Evolutionary conservation across 257 asterid species (phyloP), one percentile per base, ranked within the genome.

Genomic region (Nicotiana sylvestris): DNA sequence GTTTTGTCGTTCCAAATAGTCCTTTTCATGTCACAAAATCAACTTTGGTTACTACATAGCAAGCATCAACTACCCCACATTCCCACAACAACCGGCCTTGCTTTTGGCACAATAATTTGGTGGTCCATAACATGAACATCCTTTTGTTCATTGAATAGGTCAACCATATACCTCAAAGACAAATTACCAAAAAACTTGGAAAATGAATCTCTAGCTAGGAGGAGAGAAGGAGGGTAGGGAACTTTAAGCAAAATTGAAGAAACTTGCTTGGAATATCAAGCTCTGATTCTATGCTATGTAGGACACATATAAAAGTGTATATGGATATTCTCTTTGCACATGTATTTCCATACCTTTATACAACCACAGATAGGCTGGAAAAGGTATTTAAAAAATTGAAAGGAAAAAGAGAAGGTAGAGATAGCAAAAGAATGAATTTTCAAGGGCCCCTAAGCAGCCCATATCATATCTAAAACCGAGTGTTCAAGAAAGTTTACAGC

Each of bases 401-500:
- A 49, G 43, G 29, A 67, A 68, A 51, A 46, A 33, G 25, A 43
- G 35, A 62, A 27, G n/a, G 13, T 68, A 32, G 35, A 66, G 18
- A 30, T 58, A 78, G 74, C 49, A 65, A 81, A 68, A 62, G 61
- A 83, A 58, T n/a, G 82, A 55, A 67, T 76, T 39, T 76, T 16
- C 0, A 84, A 30, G 80, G 58, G 85, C 60, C 27, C 53, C 64
- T 43, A 37, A 29, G 58, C 77, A 83, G 82, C 81, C 88, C 39
- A 4, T 53, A 43, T 29, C 84, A 81, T 84, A 66, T 77, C 83
- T 35, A 58, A 49, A 43, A 12, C 76, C 62, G 61, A 57, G 55
- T 58, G 17, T 55, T 21, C 68, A 76, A 78, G 51, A 39, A 78
- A 85, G 90, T 91, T 82, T 88, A 89, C 91, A 85, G 76, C 81